A percentile compares a stretch with the other conserved stretches of the same genome.
phyloP scores from a whole-genome alignment of 805 yeast genomes.

The Yarrowia divulgata region DNA sequence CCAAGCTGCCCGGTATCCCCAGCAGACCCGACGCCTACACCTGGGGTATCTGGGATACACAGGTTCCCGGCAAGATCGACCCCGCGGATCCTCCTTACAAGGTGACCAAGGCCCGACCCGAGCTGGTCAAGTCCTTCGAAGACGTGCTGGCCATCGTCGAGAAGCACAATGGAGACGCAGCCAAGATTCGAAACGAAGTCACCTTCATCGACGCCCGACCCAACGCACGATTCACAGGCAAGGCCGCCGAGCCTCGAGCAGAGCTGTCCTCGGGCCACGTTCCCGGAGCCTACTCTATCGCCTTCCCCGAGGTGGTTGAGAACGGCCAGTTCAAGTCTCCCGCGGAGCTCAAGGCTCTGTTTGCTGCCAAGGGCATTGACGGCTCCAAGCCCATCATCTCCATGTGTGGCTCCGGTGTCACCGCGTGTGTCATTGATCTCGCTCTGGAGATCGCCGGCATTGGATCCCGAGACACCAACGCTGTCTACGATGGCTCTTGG shows the following conservation, averaged over 20 bases:
- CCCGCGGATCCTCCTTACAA: constrained; percentile 43
- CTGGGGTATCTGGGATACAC: constrained; percentile 49
- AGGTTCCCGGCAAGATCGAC: constrained; percentile 58
- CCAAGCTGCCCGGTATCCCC: constrained; percentile 46
- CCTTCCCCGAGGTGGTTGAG: constrained; percentile 66
- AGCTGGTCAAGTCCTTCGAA: constrained; percentile 71
- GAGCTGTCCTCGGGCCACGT: constrained; percentile 91
- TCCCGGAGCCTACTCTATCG: constrained; percentile 78
- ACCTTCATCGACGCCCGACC: constrained; percentile 85
- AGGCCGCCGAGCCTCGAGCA: constrained; percentile 85
- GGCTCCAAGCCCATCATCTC: constrained; percentile 72
- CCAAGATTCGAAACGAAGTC: constrained; percentile 50
- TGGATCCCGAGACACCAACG: constrained; percentile 21
- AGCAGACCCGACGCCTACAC: constrained; percentile 43
- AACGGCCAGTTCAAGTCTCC: constrained; percentile 56
- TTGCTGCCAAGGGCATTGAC: constrained; percentile 55
- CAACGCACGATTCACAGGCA: constrained; percentile 74
- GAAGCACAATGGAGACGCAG: constrained; percentile 47
- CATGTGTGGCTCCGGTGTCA: constrained; percentile 96
- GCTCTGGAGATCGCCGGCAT: constrained; percentile 59
- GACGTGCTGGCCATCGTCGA: constrained; percentile 67
- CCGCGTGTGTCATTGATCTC: constrained; percentile 84
- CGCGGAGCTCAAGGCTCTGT: constrained; percentile 57
- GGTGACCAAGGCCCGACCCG: constrained; percentile 50
- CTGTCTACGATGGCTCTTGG: constrained; percentile 73